Percentiles rank a stretch among this genome's conserved stretches.
Conservation (phyloP, 176 grass and related monocot species). For the Carex parvula region DNA sequence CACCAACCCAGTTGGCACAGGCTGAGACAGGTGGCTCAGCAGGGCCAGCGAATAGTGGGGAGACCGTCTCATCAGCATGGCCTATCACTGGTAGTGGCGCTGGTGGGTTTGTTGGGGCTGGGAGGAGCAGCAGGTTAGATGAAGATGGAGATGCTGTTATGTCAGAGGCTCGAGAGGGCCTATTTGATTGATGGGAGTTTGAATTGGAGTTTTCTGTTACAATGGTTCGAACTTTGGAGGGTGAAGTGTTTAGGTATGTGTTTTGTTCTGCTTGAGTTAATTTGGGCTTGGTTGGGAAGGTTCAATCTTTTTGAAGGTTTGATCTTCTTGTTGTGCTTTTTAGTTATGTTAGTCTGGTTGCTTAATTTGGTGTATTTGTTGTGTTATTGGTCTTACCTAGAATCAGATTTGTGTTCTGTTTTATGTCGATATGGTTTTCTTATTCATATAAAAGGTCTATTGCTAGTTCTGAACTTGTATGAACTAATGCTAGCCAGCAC, state of each 20-base stretch:
- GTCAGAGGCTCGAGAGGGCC: constrained; percentile 45
- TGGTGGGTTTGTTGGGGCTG: not conserved
- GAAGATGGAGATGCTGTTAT: constrained; percentile 45
- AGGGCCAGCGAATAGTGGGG: constrained; percentile 50
- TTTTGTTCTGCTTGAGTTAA: not conserved
- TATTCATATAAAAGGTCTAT: not conserved
- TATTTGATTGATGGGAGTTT: constrained; percentile 47
- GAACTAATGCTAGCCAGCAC: not conserved
- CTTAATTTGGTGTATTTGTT: constrained; percentile 1
- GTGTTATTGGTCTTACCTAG: not conserved
- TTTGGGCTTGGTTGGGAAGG: not conserved
- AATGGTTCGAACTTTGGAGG: not conserved
- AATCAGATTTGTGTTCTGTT: not conserved
- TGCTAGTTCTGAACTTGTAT: constrained; percentile 11
- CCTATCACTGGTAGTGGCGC: constrained; percentile 15
- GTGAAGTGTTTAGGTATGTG: not conserved
- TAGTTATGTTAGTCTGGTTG: not conserved
- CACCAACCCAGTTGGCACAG: constrained; percentile 66
- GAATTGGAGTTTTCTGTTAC: not conserved
- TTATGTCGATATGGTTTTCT: not conserved
- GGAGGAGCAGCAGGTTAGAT: constrained; percentile 17
- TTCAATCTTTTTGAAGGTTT: not conserved
- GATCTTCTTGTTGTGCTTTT: not conserved
- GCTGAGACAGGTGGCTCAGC: constrained; percentile 39
- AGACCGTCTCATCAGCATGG: constrained; percentile 71